Percentiles rank a stretch among this genome's conserved stretches.
These are phyloP conservation scores for Erigeron canadensis DNA, from an alignment of 129 eudicot species.

Conservation along the genomic window DNA sequence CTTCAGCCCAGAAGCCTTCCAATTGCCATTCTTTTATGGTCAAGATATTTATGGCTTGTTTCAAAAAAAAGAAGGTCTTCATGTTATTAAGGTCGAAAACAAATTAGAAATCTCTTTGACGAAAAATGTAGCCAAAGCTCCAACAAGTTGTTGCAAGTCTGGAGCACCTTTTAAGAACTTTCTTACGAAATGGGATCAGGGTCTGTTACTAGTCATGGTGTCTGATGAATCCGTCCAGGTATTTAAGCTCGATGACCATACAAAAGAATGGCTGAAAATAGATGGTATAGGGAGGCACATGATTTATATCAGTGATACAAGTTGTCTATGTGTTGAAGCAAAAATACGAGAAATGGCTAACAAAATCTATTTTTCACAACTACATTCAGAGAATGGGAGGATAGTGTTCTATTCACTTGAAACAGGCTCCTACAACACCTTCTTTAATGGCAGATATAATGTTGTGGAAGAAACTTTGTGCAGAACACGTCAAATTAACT, in stretches of 20 bases:
- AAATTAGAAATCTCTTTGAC: not conserved
- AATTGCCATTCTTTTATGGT: too few species aligned
- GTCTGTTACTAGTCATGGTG: not conserved
- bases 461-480: too few species aligned
- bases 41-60: too few species aligned
- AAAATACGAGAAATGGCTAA: conserved; percentile 15
- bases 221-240: not conserved
- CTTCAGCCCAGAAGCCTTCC: too few species aligned
- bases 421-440: conserved; percentile 21
- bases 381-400: not conserved
- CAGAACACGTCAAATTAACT: too few species aligned
- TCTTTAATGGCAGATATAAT: not conserved
- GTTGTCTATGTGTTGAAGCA: not conserved
- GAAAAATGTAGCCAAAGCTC: not conserved
- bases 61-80: not conserved
- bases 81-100: too few species aligned
- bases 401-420: conserved; percentile 26
- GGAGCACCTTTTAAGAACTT: not conserved
- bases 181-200: not conserved
- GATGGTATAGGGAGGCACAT: conserved; percentile 11
- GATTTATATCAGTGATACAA: conserved; percentile 7
- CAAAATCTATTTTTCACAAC: conserved; percentile 22
- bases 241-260: not conserved
- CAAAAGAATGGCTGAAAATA: conserved; percentile 7
- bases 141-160: not conserved